phyloP scores from a whole-genome alignment of 169 alveolate genomes.

The Plasmodium berghei region DNA sequence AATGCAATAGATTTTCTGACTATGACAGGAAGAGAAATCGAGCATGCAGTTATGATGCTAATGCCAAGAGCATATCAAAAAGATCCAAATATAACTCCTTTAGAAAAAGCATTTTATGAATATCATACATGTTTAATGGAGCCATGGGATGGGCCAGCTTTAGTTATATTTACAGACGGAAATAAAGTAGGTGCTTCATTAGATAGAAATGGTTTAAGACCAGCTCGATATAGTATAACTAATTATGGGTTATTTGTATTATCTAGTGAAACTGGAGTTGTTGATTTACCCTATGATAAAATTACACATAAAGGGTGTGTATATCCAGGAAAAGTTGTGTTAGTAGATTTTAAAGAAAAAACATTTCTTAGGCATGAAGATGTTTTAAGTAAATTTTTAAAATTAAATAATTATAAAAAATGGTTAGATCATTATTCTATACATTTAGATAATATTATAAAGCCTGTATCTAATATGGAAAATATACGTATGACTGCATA shows the following conservation, averaged over 20 bases:
- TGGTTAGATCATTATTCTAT: conserved; percentile 78
- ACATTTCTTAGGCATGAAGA: conserved; percentile 73
- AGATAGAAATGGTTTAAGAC: conserved; percentile 86
- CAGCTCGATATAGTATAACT: conserved; percentile 81
- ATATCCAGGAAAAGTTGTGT: conserved; percentile 83
- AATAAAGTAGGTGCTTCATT: conserved; percentile 84
- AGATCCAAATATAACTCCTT: conserved; percentile 71
- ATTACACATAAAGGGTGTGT: conserved; percentile 82
- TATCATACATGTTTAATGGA: conserved; percentile 85
- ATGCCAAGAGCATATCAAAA: conserved; percentile 79
- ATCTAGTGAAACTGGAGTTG: conserved; percentile 85
- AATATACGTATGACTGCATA: conserved; percentile 77
- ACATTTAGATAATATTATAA: conserved; percentile 64
- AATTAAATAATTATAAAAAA: conserved; percentile 49
- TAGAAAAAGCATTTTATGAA: conserved; percentile 77
- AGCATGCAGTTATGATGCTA: conserved; percentile 76
- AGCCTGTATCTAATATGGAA: conserved; percentile 74
- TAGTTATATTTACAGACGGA: conserved; percentile 85
- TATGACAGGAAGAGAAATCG: conserved; percentile 75
- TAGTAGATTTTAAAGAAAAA: conserved; percentile 80
- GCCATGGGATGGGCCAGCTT: conserved; percentile 89
- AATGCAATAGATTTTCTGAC: conserved; percentile 74
- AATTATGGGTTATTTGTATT: conserved; percentile 79
- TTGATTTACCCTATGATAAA: conserved; percentile 75
- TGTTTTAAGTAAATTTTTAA: conserved; percentile 57